Percentiles rank a stretch among this genome's conserved stretches.
Evolutionary conservation across 306 rosid genomes (phyloP).

Genomic region (Vigna mungo): DNA sequence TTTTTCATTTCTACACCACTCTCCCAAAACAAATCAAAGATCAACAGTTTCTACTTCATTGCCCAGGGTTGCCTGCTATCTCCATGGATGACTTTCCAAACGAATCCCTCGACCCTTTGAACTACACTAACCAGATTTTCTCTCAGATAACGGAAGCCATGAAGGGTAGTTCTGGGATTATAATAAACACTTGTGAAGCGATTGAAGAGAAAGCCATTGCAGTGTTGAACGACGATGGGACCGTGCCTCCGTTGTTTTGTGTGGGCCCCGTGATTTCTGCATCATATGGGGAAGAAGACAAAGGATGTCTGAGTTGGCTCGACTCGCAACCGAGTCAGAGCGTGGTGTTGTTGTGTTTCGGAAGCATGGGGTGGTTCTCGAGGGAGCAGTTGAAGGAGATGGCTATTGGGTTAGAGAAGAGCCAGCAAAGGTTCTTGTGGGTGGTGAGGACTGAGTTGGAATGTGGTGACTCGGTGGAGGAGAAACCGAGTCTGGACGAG

Average conservation of each 20-base stretch:
- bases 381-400: constrained; percentile 53
- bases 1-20: constrained; percentile 32
- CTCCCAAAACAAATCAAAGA: constrained; percentile 39
- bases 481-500: constrained; percentile 44
- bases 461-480: constrained; percentile 13
- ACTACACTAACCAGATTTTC: background rate
- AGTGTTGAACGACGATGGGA: constrained; percentile 33
- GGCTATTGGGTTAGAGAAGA: constrained; percentile 67
- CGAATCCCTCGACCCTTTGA: background rate
- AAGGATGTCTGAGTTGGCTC: constrained; percentile 61
- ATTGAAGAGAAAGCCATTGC: constrained; percentile 6
- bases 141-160: constrained; percentile 1
- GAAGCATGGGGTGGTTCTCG: constrained; percentile 63
- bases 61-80: constrained; percentile 42
- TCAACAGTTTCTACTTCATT: background rate
- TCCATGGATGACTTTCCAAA: background rate
- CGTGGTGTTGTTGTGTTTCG: constrained; percentile 69
- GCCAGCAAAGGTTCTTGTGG: constrained; percentile 68
- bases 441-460: constrained; percentile 52
- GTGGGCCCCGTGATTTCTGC: constrained; percentile 54
- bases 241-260: constrained; percentile 41
- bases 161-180: constrained; percentile 27
- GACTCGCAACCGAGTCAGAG: constrained; percentile 59
- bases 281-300: background rate
- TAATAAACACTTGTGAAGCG: constrained; percentile 28